Conservation (phyloP, 2,329 filamentous ascomycete species). For the Diaporthe sp. region DNA sequence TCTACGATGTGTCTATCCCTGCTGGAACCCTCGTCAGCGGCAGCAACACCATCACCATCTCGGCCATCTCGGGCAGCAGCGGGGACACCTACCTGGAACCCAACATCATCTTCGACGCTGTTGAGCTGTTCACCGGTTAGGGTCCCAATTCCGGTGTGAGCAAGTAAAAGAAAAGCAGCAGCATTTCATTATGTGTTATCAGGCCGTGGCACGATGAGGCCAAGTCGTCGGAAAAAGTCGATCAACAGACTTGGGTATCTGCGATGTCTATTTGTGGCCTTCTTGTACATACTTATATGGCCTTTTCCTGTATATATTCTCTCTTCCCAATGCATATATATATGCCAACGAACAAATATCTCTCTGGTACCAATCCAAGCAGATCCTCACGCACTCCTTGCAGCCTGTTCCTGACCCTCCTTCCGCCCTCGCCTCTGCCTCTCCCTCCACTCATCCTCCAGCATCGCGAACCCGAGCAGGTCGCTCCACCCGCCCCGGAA, state of each 20-base stretch:
- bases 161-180: not conserved
- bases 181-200: not conserved
- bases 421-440: not conserved
- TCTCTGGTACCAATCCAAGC: no score
- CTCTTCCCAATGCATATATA: conserved; percentile 18
- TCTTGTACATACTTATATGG: conserved; percentile 19
- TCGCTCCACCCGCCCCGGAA: conserved; percentile 54
- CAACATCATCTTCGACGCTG: conserved; percentile 60
- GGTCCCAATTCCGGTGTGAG: not conserved
- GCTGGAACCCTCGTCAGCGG: conserved; percentile 71
- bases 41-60: conserved; percentile 74
- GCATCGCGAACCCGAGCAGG: conserved; percentile 50
- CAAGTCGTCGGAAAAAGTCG: not conserved
- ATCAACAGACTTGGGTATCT: not conserved
- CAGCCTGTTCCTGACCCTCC: not conserved
- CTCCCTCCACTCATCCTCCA: conserved; percentile 43
- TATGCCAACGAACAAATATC: no score
- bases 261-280: not conserved
- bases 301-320: not conserved
- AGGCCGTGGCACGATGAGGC: not conserved
- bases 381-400: not conserved
- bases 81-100: conserved; percentile 70
- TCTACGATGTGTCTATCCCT: conserved; percentile 74
- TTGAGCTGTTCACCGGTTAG: conserved; percentile 50
- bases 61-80: conserved; percentile 69